Evolutionary conservation across 768 basidiomycete species (phyloP), one percentile per base, ranked within the genome.

Genomic region (Auricularia heimuer): DNA sequence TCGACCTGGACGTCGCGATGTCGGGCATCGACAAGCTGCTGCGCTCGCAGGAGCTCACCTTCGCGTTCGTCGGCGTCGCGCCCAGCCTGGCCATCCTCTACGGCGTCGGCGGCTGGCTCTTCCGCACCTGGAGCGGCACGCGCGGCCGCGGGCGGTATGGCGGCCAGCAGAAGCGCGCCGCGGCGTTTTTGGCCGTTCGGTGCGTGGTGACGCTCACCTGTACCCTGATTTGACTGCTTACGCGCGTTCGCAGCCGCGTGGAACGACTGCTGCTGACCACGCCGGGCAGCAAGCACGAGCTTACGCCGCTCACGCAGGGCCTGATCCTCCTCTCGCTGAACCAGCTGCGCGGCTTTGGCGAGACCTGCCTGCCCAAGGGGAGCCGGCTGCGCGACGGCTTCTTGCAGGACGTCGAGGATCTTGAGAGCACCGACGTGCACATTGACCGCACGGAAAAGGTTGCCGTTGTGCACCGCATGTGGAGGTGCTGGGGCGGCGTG

Each of bases 51-150:
- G 92, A 96, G 72, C 79, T 97, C 54, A 97, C 94, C 1, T 99
- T 99, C 70, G 96, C 91, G 4, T 98, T 98, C 71, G 94, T 98
- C 66, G 95, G 95, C 68, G 89, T 98, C 16, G 94, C 96, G 0
- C 96, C 96, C 8, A 88, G 90, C 0, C 76, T 98, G 61, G 83
- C 88, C 3, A 77, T 98, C 39, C 82, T 94, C 3, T 95, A 94
- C 69, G 78, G 87, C 1, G 65, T 81, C 2, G 80, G 82, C 16
- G 84, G 84, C 8, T 86, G 82, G 72, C 36, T 88, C 3, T 69
- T 76, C 11, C 75, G 75, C 1, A 65, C 89, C 1, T 84, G 83
- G 77, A 75, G 75, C 0, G 81, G 82, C 6, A 80, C 82, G 1
- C 76, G 76, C 35, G 82, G 81, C 8, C 72, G 75, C 47, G 80